These are phyloP conservation scores for Houttuynia cordata DNA, from an alignment of 164 flowering plant species.

Conservation along the genomic window DNA sequence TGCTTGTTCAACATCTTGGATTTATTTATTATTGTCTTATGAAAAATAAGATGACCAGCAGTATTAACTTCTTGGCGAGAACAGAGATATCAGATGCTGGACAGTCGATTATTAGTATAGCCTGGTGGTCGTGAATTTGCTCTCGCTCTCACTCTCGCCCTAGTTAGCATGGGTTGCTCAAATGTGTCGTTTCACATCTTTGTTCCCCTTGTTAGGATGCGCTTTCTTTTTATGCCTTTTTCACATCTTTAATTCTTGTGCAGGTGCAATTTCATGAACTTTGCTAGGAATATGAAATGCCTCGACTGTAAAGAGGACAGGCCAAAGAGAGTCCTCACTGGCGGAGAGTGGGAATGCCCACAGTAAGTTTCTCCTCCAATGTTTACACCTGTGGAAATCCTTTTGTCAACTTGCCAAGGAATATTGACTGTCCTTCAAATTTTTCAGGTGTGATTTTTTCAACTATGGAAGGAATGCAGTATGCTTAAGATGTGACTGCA, in stretches of 20 bases:
- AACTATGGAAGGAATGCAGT: constrained; percentile 65
- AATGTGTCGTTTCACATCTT: background rate
- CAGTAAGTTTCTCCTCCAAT: constrained; percentile 43
- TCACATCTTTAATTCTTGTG: no score
- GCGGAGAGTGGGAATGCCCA: constrained; percentile 99
- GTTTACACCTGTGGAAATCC: background rate
- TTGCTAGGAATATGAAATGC: no score
- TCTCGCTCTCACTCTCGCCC: no score
- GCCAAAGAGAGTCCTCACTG: constrained; percentile 70
- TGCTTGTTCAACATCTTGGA: background rate
- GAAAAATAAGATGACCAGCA: background rate
- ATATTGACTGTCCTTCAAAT: background rate
- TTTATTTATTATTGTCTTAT: background rate
- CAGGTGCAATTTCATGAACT: no score
- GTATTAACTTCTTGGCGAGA: background rate
- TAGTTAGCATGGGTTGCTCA: no score
- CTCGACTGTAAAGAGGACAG: no score
- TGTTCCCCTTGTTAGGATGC: no score
- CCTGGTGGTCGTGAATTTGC: background rate
- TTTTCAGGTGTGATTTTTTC: constrained; percentile 67
- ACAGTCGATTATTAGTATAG: background rate
- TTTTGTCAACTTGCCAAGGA: background rate
- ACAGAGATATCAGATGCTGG: background rate
- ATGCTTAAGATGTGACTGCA: constrained; percentile 92
- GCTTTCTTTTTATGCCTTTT: no score